These are phyloP conservation scores for Meyerozyma elateridarum DNA, from an alignment of 1,139 yeast genomes.

Conservation along the genomic window DNA sequence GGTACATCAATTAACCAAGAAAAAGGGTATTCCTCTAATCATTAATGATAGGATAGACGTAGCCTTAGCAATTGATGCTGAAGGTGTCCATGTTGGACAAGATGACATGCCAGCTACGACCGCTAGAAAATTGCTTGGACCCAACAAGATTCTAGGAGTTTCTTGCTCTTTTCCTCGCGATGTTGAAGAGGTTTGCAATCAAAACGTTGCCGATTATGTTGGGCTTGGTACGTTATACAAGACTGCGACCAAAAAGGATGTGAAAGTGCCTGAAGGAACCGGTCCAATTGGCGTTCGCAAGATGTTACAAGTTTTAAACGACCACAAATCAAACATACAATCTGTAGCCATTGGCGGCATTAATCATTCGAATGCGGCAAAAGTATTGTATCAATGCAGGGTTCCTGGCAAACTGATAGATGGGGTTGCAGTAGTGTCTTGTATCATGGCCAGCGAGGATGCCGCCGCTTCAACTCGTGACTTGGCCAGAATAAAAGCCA, in stretches of 20 bases:
- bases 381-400: constrained; percentile 49
- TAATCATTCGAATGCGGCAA: constrained; percentile 57
- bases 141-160: constrained; percentile 74
- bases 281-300: constrained; percentile 67
- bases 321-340: constrained; percentile 31
- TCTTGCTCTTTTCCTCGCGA: constrained; percentile 63
- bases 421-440: constrained; percentile 85
- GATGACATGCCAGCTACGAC: constrained; percentile 71
- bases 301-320: constrained; percentile 46
- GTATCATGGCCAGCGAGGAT: constrained; percentile 67
- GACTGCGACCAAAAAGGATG: constrained; percentile 63
- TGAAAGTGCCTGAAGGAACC: constrained; percentile 39
- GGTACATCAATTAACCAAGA: constrained; percentile 58
- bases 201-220: constrained; percentile 66
- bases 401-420: constrained; percentile 50
- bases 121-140: constrained; percentile 65
- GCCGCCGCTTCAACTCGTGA: constrained; percentile 52
- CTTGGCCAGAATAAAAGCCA: constrained; percentile 17
- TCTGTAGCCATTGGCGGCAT: constrained; percentile 88
- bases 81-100: constrained; percentile 93
- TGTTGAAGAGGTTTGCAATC: constrained; percentile 49
- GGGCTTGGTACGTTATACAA: constrained; percentile 84
- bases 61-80: constrained; percentile 85
- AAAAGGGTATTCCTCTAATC: constrained; percentile 65
- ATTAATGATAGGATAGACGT: constrained; percentile 89